Percentiles rank a stretch among this genome's conserved stretches.
Evolutionary conservation across 495 filamentous ascomycete species (phyloP).

Genomic region (Talaromyces wortmannii): DNA sequence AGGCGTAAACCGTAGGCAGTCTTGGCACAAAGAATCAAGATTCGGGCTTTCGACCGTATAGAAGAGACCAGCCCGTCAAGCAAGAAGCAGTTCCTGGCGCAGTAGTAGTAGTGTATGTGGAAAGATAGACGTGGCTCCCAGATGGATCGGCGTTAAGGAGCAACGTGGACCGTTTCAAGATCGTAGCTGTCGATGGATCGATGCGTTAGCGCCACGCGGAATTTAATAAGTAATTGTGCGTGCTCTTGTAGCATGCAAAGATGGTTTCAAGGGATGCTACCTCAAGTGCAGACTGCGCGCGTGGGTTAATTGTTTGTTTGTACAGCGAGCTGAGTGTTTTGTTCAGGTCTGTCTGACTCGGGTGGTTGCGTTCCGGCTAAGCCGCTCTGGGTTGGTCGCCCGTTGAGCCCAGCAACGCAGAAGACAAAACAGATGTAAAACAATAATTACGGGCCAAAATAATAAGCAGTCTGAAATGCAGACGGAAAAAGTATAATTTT

Average conservation of each 20-base stretch:
- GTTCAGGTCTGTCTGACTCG: neutral
- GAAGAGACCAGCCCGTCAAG: too few species aligned
- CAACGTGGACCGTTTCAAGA: neutral
- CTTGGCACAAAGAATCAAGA: too few species aligned
- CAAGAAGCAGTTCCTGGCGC: neutral
- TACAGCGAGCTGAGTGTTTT: neutral
- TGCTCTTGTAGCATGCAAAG: neutral
- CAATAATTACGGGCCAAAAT: neutral
- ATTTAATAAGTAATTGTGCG: neutral
- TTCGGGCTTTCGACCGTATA: too few species aligned
- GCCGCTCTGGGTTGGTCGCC: neutral
- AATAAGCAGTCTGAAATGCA: too few species aligned
- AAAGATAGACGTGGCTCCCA: constrained; percentile 8
- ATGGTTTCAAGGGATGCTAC: too few species aligned
- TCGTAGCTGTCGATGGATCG: neutral
- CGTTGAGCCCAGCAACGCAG: too few species aligned
- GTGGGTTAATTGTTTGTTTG: neutral
- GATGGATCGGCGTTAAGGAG: constrained; percentile 10
- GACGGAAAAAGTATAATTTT: constrained; percentile 15
- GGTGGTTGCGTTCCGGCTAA: neutral
- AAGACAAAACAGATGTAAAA: neutral
- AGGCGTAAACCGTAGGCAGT: too few species aligned
- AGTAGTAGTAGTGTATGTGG: too few species aligned
- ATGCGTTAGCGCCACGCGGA: neutral
- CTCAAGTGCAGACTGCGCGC: too few species aligned